A percentile compares a stretch with the other conserved stretches of the same genome.
Conservation (phyloP, 2,329 filamentous ascomycete genomes). For the Graphiopsis chlorocephala region DNA sequence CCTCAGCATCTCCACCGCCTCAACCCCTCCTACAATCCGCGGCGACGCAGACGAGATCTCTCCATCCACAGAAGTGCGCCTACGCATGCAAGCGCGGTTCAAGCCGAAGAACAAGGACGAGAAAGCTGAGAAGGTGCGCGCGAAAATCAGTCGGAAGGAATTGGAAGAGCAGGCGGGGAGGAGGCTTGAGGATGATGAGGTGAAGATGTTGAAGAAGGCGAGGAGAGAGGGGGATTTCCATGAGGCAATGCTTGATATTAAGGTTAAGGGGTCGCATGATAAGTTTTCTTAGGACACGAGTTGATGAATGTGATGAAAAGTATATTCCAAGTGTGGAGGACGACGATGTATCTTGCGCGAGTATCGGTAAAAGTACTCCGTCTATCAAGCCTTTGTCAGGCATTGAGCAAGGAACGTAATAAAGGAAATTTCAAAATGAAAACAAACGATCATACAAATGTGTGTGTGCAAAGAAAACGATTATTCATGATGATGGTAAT, state of each 20-base stretch:
- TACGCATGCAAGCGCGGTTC: slow-evolving; percentile 94
- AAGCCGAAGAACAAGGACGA: slow-evolving; percentile 77
- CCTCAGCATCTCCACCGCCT: slow-evolving; percentile 54
- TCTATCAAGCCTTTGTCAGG: background rate
- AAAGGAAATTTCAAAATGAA: too few species aligned
- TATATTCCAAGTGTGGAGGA: too few species aligned
- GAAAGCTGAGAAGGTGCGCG: slow-evolving; percentile 77
- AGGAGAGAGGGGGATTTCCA: slow-evolving; percentile 85
- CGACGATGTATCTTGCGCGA: background rate
- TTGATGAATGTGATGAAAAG: background rate
- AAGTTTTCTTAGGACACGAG: slow-evolving; percentile 57
- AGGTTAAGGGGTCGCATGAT: slow-evolving; percentile 90
- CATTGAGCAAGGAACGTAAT: too few species aligned
- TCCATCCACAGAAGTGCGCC: slow-evolving; percentile 64
- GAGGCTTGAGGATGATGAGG: slow-evolving; percentile 67
- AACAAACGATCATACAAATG: background rate
- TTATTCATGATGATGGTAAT: slow-evolving; percentile 15
- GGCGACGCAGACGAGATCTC: slow-evolving; percentile 67
- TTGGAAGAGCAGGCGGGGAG: slow-evolving; percentile 33
- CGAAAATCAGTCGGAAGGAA: slow-evolving; percentile 83
- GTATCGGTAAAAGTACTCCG: background rate
- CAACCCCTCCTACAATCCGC: slow-evolving; percentile 62
- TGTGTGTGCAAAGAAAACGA: background rate
- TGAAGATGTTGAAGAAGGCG: slow-evolving; percentile 76
- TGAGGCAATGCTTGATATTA: slow-evolving; percentile 79